Percentiles rank a stretch among this genome's conserved stretches.
Evolutionary conservation across 2,329 filamentous ascomycete genomes (phyloP).

Genomic region (Fusarium sp.): DNA sequence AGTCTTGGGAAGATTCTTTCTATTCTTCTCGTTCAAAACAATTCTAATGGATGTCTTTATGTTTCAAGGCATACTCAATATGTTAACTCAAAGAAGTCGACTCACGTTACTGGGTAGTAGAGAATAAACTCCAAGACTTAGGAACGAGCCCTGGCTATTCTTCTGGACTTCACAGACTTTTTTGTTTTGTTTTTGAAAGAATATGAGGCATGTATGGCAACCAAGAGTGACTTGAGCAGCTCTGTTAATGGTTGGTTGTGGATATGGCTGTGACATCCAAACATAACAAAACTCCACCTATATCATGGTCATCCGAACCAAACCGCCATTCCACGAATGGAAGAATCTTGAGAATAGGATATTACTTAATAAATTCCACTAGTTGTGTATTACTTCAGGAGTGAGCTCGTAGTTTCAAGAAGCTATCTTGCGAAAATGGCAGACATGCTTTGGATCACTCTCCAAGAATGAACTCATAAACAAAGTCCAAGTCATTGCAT

Average conservation of each 20-base stretch:
- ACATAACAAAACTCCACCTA: background rate
- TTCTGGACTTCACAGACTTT: background rate
- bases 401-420: background rate
- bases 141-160: background rate
- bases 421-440: background rate
- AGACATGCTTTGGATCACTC: background rate
- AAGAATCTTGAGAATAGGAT: accelerated
- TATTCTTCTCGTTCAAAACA: accelerated
- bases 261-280: background rate
- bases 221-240: background rate
- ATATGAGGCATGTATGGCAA: background rate
- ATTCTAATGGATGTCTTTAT: background rate
- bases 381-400: accelerated
- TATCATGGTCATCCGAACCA: background rate
- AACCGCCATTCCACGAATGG: background rate
- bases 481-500: background rate
- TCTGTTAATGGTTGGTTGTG: background rate
- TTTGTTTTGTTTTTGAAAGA: background rate
- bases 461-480: accelerated
- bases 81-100: background rate
- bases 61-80: no score
- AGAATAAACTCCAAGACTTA: background rate
- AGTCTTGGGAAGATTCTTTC: background rate
- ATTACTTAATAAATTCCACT: accelerated
- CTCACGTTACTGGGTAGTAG: background rate